Conservation (phyloP, 2,329 filamentous ascomycete genomes). For the Pestalotiopsis sp. region DNA sequence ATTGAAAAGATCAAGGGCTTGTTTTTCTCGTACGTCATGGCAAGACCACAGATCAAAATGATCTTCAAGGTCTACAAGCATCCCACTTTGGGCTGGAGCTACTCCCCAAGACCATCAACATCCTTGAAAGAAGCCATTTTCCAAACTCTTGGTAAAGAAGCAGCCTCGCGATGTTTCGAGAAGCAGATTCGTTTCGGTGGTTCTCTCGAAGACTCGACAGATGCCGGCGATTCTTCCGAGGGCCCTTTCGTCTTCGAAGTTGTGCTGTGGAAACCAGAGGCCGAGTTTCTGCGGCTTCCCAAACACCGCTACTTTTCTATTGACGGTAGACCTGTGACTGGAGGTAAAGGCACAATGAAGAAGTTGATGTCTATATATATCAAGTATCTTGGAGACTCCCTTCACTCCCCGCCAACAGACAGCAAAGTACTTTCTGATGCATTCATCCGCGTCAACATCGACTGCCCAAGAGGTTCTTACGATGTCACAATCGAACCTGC, state of each 20-base stretch:
- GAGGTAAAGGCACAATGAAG: slow-evolving; percentile 58
- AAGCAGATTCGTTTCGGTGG: slow-evolving; percentile 21
- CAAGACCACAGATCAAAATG: slow-evolving; percentile 64
- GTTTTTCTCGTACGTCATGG: slow-evolving; percentile 67
- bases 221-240: slow-evolving; percentile 14
- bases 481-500: slow-evolving; percentile 73
- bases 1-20: slow-evolving; percentile 61
- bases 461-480: slow-evolving; percentile 64
- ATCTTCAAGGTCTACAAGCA: slow-evolving; percentile 60
- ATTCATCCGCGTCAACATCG: slow-evolving; percentile 67
- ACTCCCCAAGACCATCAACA: slow-evolving; percentile 56
- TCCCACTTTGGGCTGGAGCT: slow-evolving; percentile 60
- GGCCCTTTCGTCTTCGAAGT: slow-evolving; percentile 53
- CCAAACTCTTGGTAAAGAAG: slow-evolving; percentile 63
- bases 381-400: slow-evolving; percentile 43
- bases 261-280: slow-evolving; percentile 57
- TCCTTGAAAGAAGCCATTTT: slow-evolving; percentile 60
- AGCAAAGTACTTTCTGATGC: slow-evolving; percentile 44
- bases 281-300: slow-evolving; percentile 44
- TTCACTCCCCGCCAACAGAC: slow-evolving; percentile 25
- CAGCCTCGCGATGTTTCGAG: slow-evolving; percentile 57
- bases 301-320: slow-evolving; percentile 68
- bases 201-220: slow-evolving; percentile 7
- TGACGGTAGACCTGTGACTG: slow-evolving; percentile 66
- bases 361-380: slow-evolving; percentile 59